phyloP scores from a whole-genome alignment of 176 grass and related monocot genomes.

The Miscanthus lutarioriparius region DNA sequence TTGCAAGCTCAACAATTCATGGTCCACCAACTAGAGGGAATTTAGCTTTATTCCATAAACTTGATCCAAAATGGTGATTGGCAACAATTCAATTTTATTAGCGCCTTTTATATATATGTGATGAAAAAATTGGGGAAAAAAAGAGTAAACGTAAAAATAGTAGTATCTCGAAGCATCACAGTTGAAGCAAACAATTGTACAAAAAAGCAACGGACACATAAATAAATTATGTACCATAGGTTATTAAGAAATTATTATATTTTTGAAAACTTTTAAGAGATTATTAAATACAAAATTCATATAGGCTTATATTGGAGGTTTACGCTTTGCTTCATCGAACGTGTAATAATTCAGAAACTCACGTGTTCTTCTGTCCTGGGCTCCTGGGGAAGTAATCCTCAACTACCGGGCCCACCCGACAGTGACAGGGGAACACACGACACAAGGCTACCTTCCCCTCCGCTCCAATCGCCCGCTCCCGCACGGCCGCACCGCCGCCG shows the following conservation, averaged over 20 bases:
- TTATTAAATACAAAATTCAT: background rate
- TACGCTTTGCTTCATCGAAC: constrained; percentile 2
- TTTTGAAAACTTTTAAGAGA: too few species aligned
- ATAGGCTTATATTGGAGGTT: background rate
- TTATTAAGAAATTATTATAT: background rate
- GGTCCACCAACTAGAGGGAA: too few species aligned
- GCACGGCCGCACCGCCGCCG: background rate
- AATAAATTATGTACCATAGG: background rate
- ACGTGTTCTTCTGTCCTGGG: background rate
- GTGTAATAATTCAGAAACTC: background rate
- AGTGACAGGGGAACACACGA: background rate
- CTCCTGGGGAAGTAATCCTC: background rate
- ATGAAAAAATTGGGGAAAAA: too few species aligned
- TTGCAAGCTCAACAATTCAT: too few species aligned
- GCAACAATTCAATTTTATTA: too few species aligned
- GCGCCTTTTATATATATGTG: too few species aligned
- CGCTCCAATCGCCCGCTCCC: background rate
- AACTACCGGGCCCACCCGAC: background rate
- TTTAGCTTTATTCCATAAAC: too few species aligned
- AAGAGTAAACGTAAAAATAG: too few species aligned
- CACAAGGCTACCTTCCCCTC: background rate
- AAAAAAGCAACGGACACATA: too few species aligned
- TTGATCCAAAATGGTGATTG: too few species aligned
- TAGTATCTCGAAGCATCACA: too few species aligned
- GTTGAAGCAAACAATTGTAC: too few species aligned